Evolutionary conservation across 2,329 filamentous ascomycete genomes (phyloP).

Genomic region (Monosporascus cannonballus): DNA sequence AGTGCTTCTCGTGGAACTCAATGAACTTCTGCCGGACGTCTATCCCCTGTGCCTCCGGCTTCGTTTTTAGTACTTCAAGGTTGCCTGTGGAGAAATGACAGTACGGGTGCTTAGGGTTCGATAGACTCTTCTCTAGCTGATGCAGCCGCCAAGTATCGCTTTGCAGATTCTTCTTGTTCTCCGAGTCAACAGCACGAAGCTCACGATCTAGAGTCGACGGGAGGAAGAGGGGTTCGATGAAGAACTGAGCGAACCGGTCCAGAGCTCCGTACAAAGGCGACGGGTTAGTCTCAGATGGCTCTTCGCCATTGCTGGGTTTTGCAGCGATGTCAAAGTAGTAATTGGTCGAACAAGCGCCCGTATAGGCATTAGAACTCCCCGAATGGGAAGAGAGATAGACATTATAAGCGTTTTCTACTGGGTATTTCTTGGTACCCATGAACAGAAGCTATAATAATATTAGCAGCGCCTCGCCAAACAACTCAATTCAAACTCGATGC

Average conservation of each 20-base stretch:
- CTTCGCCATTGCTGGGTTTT: constrained; percentile 58
- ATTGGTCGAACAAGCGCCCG: constrained; percentile 87
- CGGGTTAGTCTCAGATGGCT: constrained; percentile 48
- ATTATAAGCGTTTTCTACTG: constrained; percentile 91
- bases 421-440: constrained; percentile 99
- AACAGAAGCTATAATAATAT: constrained; percentile 60
- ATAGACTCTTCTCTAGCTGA: constrained; percentile 82
- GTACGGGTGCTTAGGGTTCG: constrained; percentile 81
- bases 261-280: constrained; percentile 71
- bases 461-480: neutral
- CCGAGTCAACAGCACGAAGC: constrained; percentile 82
- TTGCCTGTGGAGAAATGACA: constrained; percentile 91
- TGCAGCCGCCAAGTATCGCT: constrained; percentile 82
- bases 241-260: constrained; percentile 91
- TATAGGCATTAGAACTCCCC: constrained; percentile 92
- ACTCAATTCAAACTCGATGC: neutral
- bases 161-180: constrained; percentile 97
- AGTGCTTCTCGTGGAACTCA: constrained; percentile 81
- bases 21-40: constrained; percentile 90
- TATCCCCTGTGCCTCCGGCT: constrained; percentile 71
- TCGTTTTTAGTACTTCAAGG: constrained; percentile 75
- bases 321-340: constrained; percentile 96
- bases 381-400: constrained; percentile 87
- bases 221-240: constrained; percentile 81
- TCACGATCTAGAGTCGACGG: constrained; percentile 81